These are phyloP conservation scores for Pseudisothecium myosuroides DNA, from an alignment of 225 moss, liverwort and hornwort genomes.

Conservation along the genomic window DNA sequence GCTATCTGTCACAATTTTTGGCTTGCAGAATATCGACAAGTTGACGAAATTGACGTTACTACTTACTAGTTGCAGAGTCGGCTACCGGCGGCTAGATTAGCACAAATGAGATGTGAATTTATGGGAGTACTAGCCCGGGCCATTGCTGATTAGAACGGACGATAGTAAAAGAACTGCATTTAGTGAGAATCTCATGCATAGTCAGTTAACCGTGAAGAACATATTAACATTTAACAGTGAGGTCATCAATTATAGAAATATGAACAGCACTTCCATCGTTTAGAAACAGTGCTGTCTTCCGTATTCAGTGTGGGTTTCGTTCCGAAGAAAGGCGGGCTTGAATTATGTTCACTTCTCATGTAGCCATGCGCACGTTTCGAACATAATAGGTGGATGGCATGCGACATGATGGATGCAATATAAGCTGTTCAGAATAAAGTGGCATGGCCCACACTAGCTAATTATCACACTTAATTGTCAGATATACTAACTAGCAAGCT, in stretches of 20 bases:
- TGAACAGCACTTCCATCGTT: background rate
- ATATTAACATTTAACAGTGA: background rate
- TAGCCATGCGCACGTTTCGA: background rate
- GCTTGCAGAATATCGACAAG: too few species aligned
- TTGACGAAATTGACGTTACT: too few species aligned
- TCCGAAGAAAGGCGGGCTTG: background rate
- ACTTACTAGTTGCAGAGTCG: too few species aligned
- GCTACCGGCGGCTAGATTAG: too few species aligned
- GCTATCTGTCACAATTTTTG: too few species aligned
- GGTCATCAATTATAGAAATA: background rate
- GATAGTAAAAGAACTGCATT: background rate
- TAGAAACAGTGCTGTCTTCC: background rate
- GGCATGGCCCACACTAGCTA: background rate
- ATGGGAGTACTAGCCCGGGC: too few species aligned
- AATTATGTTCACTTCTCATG: background rate
- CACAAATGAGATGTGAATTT: too few species aligned
- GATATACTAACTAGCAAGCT: background rate
- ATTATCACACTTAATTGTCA: background rate
- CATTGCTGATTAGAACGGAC: background rate
- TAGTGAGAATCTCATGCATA: background rate
- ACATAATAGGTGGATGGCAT: background rate
- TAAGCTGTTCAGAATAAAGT: too few species aligned
- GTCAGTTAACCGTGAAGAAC: too few species aligned
- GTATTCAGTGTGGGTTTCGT: background rate
- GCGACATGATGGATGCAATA: too few species aligned